Base-by-base conservation (phyloP, 768 basidiomycete species). In the Asterophora parasitica region DNA sequence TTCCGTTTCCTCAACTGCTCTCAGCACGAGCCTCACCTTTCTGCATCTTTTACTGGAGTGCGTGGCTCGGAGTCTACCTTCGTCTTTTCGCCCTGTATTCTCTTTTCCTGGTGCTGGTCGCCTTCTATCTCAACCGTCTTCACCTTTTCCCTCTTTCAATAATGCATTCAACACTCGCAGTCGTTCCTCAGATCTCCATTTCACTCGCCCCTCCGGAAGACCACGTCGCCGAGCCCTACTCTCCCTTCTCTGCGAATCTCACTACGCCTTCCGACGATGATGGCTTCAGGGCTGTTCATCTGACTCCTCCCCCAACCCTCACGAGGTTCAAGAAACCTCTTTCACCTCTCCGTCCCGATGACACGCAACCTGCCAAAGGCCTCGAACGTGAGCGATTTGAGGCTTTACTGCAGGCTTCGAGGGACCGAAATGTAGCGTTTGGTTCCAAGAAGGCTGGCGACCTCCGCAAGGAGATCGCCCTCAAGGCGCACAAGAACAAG, bases 391-490 rank as follows among this genome's bases (percentile, higher is more conserved):
- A 81, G 42, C 73, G 78, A 20, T 86, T 90, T 60, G 76, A 83
- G 54, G 74, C 72, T 34, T 65, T 88, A 54, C 73, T 91, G 50
- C 76, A 73, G 50, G 72, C 79, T 27, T 77, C 82, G 34, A 76
- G 74, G 60, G 81, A 83, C 53, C 72, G 78, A 56, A 79, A 77
- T 58, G 63, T 70, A 13, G 59, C 61, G 19, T 48, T 73, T 10
- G 72, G 70, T 33, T 62, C 62, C 37, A 83, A 75, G 64, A 76
- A 67, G 62, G 64, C 65, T 20, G 69, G 69, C 16, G 78, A 86
- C 65, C 74, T 90, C 42, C 80, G 84, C 54, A 87, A 81, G 66
- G 83, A 89, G 65, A 79, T 87, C 42, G 82, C 83, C 9, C 65
- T 85, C 48, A 87, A 82, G 64, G 76, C 75, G 42, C 86, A 88